Evolutionary conservation across 495 filamentous ascomycete species (phyloP).

Genomic region (Cercophora newfieldiana): DNA sequence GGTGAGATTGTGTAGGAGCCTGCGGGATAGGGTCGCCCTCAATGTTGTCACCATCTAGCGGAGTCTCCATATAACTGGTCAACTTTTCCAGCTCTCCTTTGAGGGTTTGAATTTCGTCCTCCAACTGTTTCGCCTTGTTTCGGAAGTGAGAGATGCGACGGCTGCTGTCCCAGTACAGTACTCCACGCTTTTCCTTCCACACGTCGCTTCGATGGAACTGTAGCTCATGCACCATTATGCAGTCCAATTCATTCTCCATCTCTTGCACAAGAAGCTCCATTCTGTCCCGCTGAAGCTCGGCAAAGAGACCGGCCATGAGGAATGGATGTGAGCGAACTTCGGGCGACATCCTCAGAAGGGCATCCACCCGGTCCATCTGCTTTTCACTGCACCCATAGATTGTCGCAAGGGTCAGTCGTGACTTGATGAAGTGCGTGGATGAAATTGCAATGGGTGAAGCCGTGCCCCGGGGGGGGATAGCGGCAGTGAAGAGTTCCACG

Average conservation of each 20-base stretch:
- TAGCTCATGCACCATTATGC: not conserved
- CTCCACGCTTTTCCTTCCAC: not conserved
- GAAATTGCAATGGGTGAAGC: slow-evolving; percentile 9
- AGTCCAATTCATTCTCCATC: not conserved
- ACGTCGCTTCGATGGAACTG: not conserved
- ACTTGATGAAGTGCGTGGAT: slow-evolving; percentile 13
- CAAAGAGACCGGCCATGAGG: slow-evolving; percentile 21
- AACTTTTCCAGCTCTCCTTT: slow-evolving; percentile 10
- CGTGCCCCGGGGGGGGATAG: not conserved
- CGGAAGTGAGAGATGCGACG: not conserved
- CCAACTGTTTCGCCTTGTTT: not conserved
- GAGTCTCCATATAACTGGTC: not conserved
- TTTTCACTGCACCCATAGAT: slow-evolving; percentile 13
- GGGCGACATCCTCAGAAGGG: slow-evolving; percentile 1
- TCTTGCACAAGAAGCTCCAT: not conserved
- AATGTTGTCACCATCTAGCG: too few relatives aligned
- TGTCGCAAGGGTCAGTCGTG: slow-evolving; percentile 7
- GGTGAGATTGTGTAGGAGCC: too few relatives aligned
- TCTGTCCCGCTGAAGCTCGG: slow-evolving; percentile 21
- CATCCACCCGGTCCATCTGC: not conserved
- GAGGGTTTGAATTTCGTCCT: not conserved
- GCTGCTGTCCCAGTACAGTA: not conserved
- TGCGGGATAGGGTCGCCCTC: too few relatives aligned
- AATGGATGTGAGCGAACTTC: slow-evolving; percentile 19
- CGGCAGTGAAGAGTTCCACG: slow-evolving; percentile 9